Evolutionary conservation across 2,329 filamentous ascomycete species (phyloP).

Genomic region (Trichoderma semiorbis): DNA sequence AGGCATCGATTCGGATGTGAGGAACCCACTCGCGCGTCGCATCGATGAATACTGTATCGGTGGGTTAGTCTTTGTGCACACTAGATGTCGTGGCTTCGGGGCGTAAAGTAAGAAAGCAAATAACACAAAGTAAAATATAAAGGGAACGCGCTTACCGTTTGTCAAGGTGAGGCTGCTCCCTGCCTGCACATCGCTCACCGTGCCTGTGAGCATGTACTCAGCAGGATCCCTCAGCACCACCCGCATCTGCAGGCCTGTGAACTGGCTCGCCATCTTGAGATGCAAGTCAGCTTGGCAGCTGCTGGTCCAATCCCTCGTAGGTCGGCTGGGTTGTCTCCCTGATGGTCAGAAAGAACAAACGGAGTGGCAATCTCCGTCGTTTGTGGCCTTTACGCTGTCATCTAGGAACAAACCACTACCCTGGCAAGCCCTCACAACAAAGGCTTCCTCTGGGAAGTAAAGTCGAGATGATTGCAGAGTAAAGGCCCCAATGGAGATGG

Average conservation of each 20-base stretch:
- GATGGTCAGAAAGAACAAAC: neutral
- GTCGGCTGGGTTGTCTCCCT: neutral
- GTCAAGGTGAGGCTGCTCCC: conserved; percentile 66
- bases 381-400: neutral
- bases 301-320: neutral
- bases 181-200: conserved; percentile 64
- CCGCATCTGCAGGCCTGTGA: conserved; percentile 72
- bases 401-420: neutral
- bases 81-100: neutral
- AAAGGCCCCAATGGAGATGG: neutral
- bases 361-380: neutral
- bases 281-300: neutral
- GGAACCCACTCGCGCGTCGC: conserved; percentile 41
- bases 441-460: neutral
- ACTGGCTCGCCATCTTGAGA: conserved; percentile 52
- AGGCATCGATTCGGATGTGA: conserved; percentile 44
- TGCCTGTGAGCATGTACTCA: conserved; percentile 63
- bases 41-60: conserved; percentile 36
- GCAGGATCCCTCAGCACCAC: conserved; percentile 67
- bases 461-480: neutral
- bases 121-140: neutral
- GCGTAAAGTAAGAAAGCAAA: neutral
- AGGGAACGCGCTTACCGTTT: conserved; percentile 54
- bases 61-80: neutral
- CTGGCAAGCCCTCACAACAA: neutral